Percentiles rank a stretch among this genome's conserved stretches.
phyloP scores from a whole-genome alignment of 108 stramenopile genomes.

The Cyclostephanos tholiformis region DNA sequence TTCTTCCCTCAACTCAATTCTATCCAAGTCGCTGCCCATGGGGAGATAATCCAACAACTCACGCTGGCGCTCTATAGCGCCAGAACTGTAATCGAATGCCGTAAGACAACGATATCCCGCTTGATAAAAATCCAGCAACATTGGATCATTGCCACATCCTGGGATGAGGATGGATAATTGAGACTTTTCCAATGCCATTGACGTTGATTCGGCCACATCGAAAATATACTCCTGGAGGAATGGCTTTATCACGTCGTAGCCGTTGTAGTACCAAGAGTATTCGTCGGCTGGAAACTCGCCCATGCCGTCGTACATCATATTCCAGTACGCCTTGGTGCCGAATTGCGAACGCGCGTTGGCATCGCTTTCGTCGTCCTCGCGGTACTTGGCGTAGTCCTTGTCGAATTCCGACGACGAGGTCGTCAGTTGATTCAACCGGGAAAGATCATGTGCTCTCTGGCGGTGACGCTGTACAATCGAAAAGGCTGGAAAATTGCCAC shows the following conservation, averaged over 20 bases:
- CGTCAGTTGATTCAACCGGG: not conserved
- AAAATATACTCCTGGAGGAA: conserved; percentile 26
- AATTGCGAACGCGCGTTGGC: conserved; percentile 60
- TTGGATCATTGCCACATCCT: conserved; percentile 79
- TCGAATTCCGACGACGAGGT: conserved; percentile 32
- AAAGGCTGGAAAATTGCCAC: not conserved
- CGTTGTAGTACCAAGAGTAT: conserved; percentile 80
- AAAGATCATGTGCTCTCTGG: not conserved
- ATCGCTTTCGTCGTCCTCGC: conserved; percentile 47
- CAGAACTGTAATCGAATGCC: conserved; percentile 72
- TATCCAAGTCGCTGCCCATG: conserved; percentile 26
- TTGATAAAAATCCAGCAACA: conserved; percentile 68
- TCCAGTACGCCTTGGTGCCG: conserved; percentile 81
- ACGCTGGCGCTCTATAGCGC: conserved; percentile 76
- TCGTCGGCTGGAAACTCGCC: conserved; percentile 79
- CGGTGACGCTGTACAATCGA: not conserved
- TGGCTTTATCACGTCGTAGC: conserved; percentile 58
- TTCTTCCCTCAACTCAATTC: conserved; percentile 48
- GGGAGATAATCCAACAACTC: conserved; percentile 57
- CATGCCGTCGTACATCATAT: conserved; percentile 73
- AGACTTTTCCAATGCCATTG: conserved; percentile 11
- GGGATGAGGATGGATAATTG: conserved; percentile 60
- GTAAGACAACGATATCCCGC: conserved; percentile 62
- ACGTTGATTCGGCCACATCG: not conserved
- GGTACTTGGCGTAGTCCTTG: conserved; percentile 31